Conservation (phyloP, 2,329 filamentous ascomycete genomes). For the Botryosphaeria dothidea region DNA sequence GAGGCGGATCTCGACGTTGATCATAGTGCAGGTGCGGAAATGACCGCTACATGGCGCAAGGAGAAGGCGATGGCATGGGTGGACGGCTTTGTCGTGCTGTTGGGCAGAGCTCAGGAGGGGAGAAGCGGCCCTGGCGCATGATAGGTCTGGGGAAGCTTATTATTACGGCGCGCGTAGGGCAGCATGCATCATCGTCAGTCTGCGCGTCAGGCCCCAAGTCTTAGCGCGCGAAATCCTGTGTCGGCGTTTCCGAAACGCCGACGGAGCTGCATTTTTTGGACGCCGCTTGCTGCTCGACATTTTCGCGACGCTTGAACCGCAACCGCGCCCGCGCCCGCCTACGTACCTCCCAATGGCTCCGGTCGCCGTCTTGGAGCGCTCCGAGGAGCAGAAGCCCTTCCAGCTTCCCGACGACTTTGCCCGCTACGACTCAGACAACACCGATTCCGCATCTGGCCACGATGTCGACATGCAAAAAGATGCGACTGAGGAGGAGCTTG, state of each 20-base stretch:
- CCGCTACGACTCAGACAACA: not conserved
- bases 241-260: slow-evolving; percentile 13
- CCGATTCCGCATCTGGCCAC: not conserved
- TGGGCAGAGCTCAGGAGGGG: slow-evolving; percentile 6
- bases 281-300: not conserved
- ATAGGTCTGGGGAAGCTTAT: slow-evolving; percentile 1
- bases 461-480: slow-evolving; percentile 63
- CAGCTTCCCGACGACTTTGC: slow-evolving; percentile 14
- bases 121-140: not conserved
- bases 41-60: slow-evolving; percentile 5
- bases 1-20: slow-evolving; percentile 74
- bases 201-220: not conserved
- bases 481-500: slow-evolving; percentile 79
- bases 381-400: not conserved
- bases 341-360: slow-evolving; percentile 7
- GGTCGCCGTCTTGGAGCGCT: slow-evolving; percentile 11
- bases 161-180: not conserved
- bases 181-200: slow-evolving; percentile 3
- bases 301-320: not conserved
- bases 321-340: not conserved
- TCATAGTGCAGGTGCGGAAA: slow-evolving; percentile 52
- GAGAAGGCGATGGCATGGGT: not conserved
- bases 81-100: not conserved
- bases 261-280: slow-evolving; percentile 17
- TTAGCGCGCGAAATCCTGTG: not conserved